Evolutionary conservation across 2,329 filamentous ascomycete genomes (phyloP).

Genomic region (Fulvia fulva): DNA sequence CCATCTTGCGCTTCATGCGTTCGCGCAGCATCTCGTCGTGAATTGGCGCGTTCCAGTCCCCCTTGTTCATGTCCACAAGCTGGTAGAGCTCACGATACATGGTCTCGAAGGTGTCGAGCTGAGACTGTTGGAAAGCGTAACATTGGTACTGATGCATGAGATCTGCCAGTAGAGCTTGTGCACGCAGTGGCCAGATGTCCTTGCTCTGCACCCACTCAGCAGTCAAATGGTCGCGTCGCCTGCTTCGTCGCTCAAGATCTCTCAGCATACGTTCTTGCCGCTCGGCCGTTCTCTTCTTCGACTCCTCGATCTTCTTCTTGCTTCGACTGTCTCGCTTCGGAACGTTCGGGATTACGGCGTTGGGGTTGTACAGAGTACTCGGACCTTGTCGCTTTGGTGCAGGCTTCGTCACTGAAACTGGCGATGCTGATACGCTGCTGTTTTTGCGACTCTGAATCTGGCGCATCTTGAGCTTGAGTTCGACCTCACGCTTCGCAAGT

Average conservation of each 20-base stretch:
- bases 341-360: conserved; percentile 21
- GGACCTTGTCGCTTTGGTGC: conserved; percentile 9
- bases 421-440: conserved; percentile 10
- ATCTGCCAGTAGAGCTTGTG: conserved; percentile 33
- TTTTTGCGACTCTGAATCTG: conserved; percentile 30
- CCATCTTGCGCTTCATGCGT: conserved; percentile 38
- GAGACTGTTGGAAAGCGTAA: conserved; percentile 32
- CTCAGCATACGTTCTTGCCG: conserved; percentile 36
- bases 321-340: conserved; percentile 35
- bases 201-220: conserved; percentile 38
- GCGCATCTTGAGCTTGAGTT: conserved; percentile 36
- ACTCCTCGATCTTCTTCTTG: conserved; percentile 38
- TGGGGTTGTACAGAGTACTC: conserved; percentile 24
- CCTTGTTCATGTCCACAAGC: conserved; percentile 33
- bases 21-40: conserved; percentile 37
- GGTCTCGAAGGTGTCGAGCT: conserved; percentile 31
- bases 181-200: conserved; percentile 36
- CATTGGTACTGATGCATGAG: conserved; percentile 36
- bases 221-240: conserved; percentile 35
- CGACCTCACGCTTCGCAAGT: conserved; percentile 35
- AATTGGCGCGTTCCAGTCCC: conserved; percentile 32
- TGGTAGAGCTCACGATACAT: conserved; percentile 35
- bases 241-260: conserved; percentile 35
- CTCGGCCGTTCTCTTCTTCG: conserved; percentile 34
- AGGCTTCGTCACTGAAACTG: conserved; percentile 15